Percentiles rank a stretch among this genome's conserved stretches.
These are phyloP conservation scores for Ophiocordyceps australis DNA, from an alignment of 2,329 filamentous ascomycete genomes.

Conservation along the genomic window DNA sequence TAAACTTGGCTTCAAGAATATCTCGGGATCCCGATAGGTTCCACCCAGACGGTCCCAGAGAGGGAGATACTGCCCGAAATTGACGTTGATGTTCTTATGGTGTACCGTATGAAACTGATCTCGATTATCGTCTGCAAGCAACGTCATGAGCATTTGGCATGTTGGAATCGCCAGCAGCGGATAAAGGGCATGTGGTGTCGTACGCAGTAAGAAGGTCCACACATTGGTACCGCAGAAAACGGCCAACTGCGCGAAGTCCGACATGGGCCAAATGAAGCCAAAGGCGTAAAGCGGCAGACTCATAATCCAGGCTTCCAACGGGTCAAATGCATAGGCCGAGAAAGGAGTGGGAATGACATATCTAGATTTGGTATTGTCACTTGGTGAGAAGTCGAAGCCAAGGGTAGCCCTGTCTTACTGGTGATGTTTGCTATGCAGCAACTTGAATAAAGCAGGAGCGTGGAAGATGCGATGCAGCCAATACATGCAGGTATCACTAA, in stretches of 20 bases:
- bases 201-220: conserved; percentile 1
- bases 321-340: conserved; percentile 2
- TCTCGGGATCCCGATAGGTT: neutral
- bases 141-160: too few relatives aligned
- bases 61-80: conserved; percentile 1
- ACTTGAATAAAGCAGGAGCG: conserved; percentile 30
- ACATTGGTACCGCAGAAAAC: too few relatives aligned
- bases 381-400: too few relatives aligned
- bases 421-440: conserved; percentile 2
- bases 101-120: conserved; percentile 1
- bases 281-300: conserved; percentile 1
- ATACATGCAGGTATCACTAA: conserved; percentile 75
- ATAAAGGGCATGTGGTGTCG: too few relatives aligned
- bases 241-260: conserved; percentile 1
- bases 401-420: too few relatives aligned
- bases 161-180: too few relatives aligned
- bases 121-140: conserved; percentile 1
- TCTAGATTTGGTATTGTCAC: neutral
- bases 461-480: conserved; percentile 71
- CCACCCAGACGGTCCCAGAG: neutral
- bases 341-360: conserved; percentile 2
- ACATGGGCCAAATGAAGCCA: conserved; percentile 1
- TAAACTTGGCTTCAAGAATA: neutral
- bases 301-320: conserved; percentile 1
- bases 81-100: conserved; percentile 1